Conservation (phyloP, 345 rosid genomes). For the Citrus glauca region DNA sequence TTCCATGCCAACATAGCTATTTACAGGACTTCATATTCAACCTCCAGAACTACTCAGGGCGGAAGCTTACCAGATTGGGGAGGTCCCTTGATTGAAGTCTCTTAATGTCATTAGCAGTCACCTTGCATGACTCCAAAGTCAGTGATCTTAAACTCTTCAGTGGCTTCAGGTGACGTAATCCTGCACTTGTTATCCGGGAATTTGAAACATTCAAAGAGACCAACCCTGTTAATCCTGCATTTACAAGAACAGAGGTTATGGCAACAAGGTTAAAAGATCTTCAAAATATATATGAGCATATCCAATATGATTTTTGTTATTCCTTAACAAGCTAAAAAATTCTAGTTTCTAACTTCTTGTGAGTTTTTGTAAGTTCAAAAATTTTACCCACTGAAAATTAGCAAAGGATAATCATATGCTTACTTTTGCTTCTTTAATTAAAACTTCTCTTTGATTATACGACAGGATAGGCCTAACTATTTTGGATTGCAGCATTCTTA, state of each 20-base stretch:
- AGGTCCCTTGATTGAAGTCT: slow-evolving; percentile 68
- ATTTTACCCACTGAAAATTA: too few species aligned
- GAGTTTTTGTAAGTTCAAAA: too few species aligned
- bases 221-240: slow-evolving; percentile 70
- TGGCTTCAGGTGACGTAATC: slow-evolving; percentile 62
- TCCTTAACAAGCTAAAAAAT: too few species aligned
- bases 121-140: slow-evolving; percentile 78
- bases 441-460: too few species aligned
- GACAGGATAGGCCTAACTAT: too few species aligned
- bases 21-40: slow-evolving; percentile 2
- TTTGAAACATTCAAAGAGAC: slow-evolving; percentile 74
- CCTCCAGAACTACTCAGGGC: slow-evolving; percentile 46
- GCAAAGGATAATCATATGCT: too few species aligned
- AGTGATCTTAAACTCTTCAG: slow-evolving; percentile 71
- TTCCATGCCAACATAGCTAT: slow-evolving; percentile 11
- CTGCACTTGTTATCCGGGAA: slow-evolving; percentile 70
- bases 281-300: too few species aligned
- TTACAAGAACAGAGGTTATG: not conserved
- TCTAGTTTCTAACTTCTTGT: too few species aligned
- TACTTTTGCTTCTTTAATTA: too few species aligned
- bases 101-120: slow-evolving; percentile 63
- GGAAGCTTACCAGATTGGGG: slow-evolving; percentile 71
- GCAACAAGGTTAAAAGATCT: not conserved
- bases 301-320: not conserved
- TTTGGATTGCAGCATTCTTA: too few species aligned